phyloP scores from a whole-genome alignment of 331 rosid species.

The Acacia concinna region DNA sequence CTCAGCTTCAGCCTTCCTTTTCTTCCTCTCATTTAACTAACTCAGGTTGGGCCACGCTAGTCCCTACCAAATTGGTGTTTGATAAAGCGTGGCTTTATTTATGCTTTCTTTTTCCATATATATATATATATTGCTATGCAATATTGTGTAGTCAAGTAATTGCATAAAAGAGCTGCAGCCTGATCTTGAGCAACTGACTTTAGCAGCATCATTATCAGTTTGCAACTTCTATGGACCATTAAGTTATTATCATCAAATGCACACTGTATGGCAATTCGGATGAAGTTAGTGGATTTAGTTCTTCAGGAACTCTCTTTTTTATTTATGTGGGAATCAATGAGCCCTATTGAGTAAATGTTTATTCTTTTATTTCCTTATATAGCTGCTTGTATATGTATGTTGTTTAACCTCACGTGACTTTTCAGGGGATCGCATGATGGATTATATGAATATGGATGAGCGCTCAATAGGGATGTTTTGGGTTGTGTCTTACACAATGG shows the following conservation, averaged over 20 bases:
- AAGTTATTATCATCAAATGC: background rate
- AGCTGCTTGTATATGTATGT: background rate
- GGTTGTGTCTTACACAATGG: constrained; percentile 99
- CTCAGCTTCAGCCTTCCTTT: background rate
- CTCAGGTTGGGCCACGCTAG: too few species aligned
- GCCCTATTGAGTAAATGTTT: background rate
- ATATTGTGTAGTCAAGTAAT: background rate
- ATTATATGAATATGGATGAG: constrained; percentile 98
- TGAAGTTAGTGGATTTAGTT: background rate
- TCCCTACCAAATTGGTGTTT: background rate
- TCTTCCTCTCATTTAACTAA: background rate
- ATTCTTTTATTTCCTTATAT: background rate
- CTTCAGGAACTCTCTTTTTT: background rate
- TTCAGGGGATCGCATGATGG: constrained; percentile 92
- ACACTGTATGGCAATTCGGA: background rate
- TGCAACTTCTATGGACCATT: background rate
- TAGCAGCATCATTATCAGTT: background rate
- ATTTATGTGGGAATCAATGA: background rate
- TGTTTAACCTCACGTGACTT: constrained; percentile 1
- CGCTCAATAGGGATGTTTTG: constrained; percentile 99
- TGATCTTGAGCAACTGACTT: background rate
- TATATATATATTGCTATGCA: background rate
- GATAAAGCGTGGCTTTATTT: background rate
- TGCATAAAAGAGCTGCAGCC: background rate
- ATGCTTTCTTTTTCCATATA: background rate